Conservation (phyloP, 2,329 filamentous ascomycete genomes). For the Paracoccidioides brasiliensis region DNA sequence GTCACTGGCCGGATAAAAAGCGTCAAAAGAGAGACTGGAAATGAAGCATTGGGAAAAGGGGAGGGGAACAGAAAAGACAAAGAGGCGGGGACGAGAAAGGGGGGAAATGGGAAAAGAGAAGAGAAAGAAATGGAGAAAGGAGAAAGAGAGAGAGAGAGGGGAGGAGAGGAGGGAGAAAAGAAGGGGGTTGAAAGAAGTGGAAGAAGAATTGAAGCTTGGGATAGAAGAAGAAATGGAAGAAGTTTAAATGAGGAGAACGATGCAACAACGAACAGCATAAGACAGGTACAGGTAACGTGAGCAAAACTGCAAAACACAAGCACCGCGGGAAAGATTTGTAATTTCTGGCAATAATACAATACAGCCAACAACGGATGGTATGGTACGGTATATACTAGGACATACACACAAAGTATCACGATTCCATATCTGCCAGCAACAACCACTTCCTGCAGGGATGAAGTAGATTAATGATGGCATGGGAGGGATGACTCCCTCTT, state of each 20-base stretch:
- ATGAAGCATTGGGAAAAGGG: constrained; percentile 1
- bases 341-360: not conserved
- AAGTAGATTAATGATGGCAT: not conserved
- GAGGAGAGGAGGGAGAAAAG: constrained; percentile 5
- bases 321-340: not conserved
- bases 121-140: not conserved
- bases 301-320: not conserved
- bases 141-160: constrained; percentile 2
- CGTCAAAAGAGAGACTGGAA: constrained; percentile 3
- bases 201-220: not conserved
- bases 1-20: not conserved
- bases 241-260: constrained; percentile 8
- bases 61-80: constrained; percentile 5
- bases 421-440: not conserved
- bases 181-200: constrained; percentile 3
- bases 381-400: not conserved
- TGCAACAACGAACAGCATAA: constrained; percentile 7
- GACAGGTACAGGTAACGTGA: constrained; percentile 1
- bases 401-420: not conserved
- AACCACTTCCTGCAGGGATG: not conserved
- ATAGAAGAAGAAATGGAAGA: constrained; percentile 10
- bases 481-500: not conserved
- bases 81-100: constrained; percentile 2
- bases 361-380: not conserved
- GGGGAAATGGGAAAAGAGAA: not conserved